Conservation (phyloP, 2,329 filamentous ascomycete species). For the Penicillium sp. region DNA sequence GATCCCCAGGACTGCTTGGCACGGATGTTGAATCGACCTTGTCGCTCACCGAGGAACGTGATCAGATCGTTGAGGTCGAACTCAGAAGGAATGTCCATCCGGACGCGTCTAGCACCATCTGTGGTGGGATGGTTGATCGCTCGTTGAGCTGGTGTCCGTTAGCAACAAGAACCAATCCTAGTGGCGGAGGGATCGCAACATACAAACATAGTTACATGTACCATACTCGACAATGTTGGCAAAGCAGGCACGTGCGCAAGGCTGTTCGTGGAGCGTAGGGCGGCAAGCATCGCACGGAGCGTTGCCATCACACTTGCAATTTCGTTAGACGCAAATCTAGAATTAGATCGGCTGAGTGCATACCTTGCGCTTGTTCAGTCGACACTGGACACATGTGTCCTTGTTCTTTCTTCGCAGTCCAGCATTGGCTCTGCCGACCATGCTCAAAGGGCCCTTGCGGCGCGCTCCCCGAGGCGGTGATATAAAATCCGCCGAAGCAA, state of each 20-base stretch:
- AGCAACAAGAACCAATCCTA: background rate
- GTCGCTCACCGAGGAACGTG: slow-evolving; percentile 31
- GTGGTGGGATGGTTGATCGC: slow-evolving; percentile 37
- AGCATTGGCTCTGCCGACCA: slow-evolving; percentile 35
- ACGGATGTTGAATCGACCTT: slow-evolving; percentile 38
- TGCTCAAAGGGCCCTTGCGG: slow-evolving; percentile 35
- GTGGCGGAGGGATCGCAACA: slow-evolving; percentile 10
- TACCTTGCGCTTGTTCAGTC: slow-evolving; percentile 40
- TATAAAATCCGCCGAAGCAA: slow-evolving; percentile 36
- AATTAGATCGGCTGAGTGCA: slow-evolving; percentile 7
- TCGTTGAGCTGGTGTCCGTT: slow-evolving; percentile 33
- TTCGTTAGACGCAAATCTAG: slow-evolving; percentile 7
- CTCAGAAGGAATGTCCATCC: slow-evolving; percentile 35
- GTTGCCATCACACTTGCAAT: slow-evolving; percentile 36
- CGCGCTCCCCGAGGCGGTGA: slow-evolving; percentile 37
- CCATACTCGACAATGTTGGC: slow-evolving; percentile 39
- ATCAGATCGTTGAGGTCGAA: slow-evolving; percentile 35
- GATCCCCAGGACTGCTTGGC: slow-evolving; percentile 37
- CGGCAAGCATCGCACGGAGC: slow-evolving; percentile 37
- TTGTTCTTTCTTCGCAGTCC: slow-evolving; percentile 39
- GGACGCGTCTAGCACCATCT: slow-evolving; percentile 28
- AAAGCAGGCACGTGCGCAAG: slow-evolving; percentile 39
- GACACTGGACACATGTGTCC: slow-evolving; percentile 39
- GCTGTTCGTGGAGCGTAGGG: slow-evolving; percentile 38
- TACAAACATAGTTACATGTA: slow-evolving; percentile 42